phyloP scores from a whole-genome alignment of 352 stramenopile genomes.

The Thalassiosira pacifica region DNA sequence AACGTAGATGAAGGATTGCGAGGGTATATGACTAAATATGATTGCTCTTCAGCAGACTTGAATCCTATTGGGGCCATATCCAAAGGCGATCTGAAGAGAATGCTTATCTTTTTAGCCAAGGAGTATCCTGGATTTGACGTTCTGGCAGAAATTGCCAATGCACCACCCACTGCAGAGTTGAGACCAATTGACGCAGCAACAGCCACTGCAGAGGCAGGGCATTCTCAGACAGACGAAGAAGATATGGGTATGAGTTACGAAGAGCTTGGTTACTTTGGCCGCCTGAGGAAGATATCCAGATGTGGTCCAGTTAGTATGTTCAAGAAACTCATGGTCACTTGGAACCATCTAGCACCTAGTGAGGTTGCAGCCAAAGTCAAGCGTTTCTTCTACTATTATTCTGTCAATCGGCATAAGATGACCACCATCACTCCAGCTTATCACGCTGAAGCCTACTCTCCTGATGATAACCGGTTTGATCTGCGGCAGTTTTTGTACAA shows the following conservation, averaged over 20 bases:
- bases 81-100: conserved; percentile 94
- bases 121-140: conserved; percentile 91
- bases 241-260: conserved; percentile 99
- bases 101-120: conserved; percentile 92
- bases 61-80: conserved; percentile 98
- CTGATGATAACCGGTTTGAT: conserved; percentile 99
- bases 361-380: conserved; percentile 91
- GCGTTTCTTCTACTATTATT: conserved; percentile 98
- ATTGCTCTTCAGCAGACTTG: conserved; percentile 97
- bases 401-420: conserved; percentile 99
- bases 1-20: conserved; percentile 99
- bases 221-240: conserved; percentile 97
- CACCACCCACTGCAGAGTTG: conserved; percentile 96
- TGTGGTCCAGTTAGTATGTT: conserved; percentile 96
- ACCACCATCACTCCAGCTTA: conserved; percentile 98
- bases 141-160: conserved; percentile 92
- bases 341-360: conserved; percentile 88
- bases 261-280: conserved; percentile 96
- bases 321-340: conserved; percentile 87
- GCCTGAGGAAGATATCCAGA: conserved; percentile 94
- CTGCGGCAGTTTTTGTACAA: conserved; percentile 98
- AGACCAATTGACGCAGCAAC: conserved; percentile 88
- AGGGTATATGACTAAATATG: conserved; percentile 99
- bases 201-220: conserved; percentile 60
- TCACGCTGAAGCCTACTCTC: conserved; percentile 98